Conservation (phyloP, 345 rosid species). For the Dipteronia sinensis region DNA sequence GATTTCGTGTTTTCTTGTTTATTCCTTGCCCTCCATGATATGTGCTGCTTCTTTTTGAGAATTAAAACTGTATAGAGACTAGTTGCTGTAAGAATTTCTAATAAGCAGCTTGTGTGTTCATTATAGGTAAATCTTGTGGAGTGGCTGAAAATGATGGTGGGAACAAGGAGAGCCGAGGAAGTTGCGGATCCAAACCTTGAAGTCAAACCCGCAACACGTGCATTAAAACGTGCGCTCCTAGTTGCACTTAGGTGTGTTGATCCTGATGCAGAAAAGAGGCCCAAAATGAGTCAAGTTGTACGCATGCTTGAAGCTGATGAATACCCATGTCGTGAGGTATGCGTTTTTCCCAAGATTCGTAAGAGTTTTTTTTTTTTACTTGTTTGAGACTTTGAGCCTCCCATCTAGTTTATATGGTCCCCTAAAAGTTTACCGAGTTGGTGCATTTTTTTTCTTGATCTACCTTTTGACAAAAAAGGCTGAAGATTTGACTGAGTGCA, state of each 20-base stretch:
- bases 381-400: neutral
- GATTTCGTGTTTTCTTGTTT: neutral
- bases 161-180: conserved; percentile 90
- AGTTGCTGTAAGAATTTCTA: conserved; percentile 11
- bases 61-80: neutral
- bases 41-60: neutral
- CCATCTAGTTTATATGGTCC: neutral
- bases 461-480: neutral
- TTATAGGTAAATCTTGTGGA: conserved; percentile 91
- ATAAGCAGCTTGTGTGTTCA: conserved; percentile 1
- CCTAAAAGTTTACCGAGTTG: neutral
- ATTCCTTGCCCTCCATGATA: neutral
- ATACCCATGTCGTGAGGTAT: conserved; percentile 81
- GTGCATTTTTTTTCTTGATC: neutral
- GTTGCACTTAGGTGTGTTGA: conserved; percentile 91
- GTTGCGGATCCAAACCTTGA: conserved; percentile 82
- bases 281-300: conserved; percentile 88
- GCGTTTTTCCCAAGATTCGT: neutral
- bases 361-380: neutral
- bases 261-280: conserved; percentile 86
- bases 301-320: conserved; percentile 91
- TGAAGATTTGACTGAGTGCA: neutral
- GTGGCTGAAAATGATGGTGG: conserved; percentile 97
- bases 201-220: conserved; percentile 70
- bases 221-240: conserved; percentile 73